Evolutionary conservation across 1,284 basidiomycete genomes (phyloP), one percentile per base, ranked within the genome.

Genomic region (Cryptococcus sp.): DNA sequence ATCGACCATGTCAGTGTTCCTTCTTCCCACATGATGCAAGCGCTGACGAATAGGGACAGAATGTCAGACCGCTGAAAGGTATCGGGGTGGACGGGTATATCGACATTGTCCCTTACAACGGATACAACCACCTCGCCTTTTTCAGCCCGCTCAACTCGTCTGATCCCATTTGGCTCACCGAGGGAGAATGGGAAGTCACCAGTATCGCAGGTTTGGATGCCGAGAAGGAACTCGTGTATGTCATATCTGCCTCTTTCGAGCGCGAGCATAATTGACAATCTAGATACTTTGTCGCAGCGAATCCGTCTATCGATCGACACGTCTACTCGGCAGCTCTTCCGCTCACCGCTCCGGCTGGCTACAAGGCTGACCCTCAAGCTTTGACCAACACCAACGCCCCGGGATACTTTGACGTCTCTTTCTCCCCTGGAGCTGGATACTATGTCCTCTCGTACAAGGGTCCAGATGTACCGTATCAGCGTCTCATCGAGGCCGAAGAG

Each of bases 221-320:
- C 3, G 73, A 78, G 39, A 80, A 80, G 31, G 79, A 82, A 33
- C 67, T 86, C 33, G 83, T 92, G 85, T 93, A 66, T 67, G 85
- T 77, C 6, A n/a, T 42, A 43, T 47, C 22, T 2, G 26, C n/a
- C n/a, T 36, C 6, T 18, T 44, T 28, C 18, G 24, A 11, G 10
- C 28, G 25, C 16, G 33, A 50, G 54, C 49, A n/a, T 54, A 35
- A 53, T 47, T 46, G 33, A 31, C 63, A n/a, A n/a, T n/a, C n/a
- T n/a, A 92, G 87, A 31, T 97, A 94, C 74, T 95, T 95, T 72
- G 77, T 83, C 52, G 89, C 87, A 4, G 88, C 92, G 2, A 83
- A 83, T 52, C 85, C 91, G 0, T 82, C 88, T 0, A 84, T 82
- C 7, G 83, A 90, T 60, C 82, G 94, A 32, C 87, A 94, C 63